Evolutionary conservation across 495 filamentous ascomycete genomes (phyloP).

Genomic region (Daldinia loculata): DNA sequence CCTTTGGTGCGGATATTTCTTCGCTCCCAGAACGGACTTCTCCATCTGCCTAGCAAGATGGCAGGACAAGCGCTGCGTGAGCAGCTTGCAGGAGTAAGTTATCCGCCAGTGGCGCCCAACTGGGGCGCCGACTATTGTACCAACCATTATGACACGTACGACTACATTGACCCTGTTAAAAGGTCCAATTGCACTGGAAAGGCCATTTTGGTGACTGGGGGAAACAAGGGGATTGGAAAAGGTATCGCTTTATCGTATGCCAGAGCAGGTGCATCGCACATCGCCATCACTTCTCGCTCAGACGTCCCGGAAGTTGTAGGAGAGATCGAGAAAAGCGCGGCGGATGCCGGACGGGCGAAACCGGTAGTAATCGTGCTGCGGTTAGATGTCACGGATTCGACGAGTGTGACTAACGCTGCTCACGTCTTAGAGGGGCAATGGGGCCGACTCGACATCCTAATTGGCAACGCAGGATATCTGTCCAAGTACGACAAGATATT

Average conservation of each 20-base stretch:
- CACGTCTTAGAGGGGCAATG: conserved; percentile 21
- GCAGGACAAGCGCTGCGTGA: conserved; percentile 9
- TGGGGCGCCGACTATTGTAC: conserved; percentile 27
- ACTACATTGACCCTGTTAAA: conserved; percentile 46
- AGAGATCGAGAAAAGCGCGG: conserved; percentile 51
- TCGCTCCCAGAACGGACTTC: neutral
- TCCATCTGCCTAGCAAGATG: conserved; percentile 4
- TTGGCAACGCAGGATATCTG: conserved; percentile 61
- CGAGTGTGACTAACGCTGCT: conserved; percentile 46
- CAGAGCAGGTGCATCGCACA: conserved; percentile 48
- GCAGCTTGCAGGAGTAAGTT: conserved; percentile 9
- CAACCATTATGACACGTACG: conserved; percentile 54
- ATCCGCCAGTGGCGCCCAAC: conserved; percentile 24
- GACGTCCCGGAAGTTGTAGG: conserved; percentile 40
- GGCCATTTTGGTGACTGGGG: conserved; percentile 56
- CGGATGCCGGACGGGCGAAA: conserved; percentile 40
- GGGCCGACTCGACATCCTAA: conserved; percentile 58
- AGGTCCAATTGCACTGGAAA: conserved; percentile 47
- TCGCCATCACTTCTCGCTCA: conserved; percentile 50
- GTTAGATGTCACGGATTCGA: conserved; percentile 54
- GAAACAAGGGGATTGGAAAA: conserved; percentile 57
- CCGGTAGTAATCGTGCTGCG: conserved; percentile 49
- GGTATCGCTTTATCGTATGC: conserved; percentile 56
- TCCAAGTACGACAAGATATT: conserved; percentile 44
- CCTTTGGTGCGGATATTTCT: neutral